Percentiles rank a stretch among this genome's conserved stretches.
Evolutionary conservation across 305 asterid species (phyloP).

Genomic region (Fraxinus sp.): DNA sequence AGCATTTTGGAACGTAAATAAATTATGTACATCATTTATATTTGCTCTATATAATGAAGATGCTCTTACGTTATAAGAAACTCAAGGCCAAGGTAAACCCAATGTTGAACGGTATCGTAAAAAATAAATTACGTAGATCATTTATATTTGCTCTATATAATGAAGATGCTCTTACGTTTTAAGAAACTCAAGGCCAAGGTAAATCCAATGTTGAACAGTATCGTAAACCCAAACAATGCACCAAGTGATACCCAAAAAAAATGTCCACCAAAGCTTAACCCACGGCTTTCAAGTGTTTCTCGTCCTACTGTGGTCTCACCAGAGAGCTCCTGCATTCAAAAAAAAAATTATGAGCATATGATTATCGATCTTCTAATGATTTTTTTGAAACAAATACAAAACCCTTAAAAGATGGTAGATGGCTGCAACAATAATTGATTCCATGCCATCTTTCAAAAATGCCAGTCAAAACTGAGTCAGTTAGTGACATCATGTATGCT

Average conservation of each 20-base stretch:
- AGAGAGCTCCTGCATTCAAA: conserved; percentile 8
- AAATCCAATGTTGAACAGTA: neutral
- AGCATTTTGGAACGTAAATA: neutral
- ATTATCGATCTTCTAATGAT: conserved; percentile 21
- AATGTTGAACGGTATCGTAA: conserved; percentile 37
- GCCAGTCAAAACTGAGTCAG: neutral
- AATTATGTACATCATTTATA: neutral
- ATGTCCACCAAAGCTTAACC: conserved; percentile 46
- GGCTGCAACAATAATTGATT: neutral
- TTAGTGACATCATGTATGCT: neutral
- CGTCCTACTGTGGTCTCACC: conserved; percentile 51
- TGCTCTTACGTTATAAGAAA: conserved; percentile 48
- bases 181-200: no score
- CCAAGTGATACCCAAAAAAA: conserved; percentile 60
- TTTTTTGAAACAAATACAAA: neutral
- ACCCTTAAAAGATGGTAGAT: neutral
- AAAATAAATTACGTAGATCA: no score
- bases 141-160: no score
- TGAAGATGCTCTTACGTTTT: no score
- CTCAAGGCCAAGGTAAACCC: conserved; percentile 57
- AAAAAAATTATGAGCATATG: neutral
- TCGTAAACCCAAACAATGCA: conserved; percentile 52
- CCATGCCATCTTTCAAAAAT: neutral
- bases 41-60: neutral
- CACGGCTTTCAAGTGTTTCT: conserved; percentile 56